These are phyloP conservation scores for Phyllosticta citrichinensis DNA, from an alignment of 2,329 filamentous ascomycete species.

Conservation along the genomic window DNA sequence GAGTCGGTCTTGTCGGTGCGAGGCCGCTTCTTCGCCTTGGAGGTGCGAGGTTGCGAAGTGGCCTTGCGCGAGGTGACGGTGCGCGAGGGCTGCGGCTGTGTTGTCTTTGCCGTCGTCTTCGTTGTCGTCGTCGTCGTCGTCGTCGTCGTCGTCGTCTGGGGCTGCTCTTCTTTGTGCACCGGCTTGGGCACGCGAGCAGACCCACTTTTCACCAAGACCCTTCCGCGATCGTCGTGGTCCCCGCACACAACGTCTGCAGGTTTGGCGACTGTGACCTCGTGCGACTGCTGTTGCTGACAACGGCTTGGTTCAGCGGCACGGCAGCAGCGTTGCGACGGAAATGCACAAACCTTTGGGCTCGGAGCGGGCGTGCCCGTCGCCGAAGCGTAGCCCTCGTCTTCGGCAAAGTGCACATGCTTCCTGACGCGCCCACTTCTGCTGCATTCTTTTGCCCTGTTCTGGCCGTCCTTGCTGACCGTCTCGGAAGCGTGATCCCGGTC, in stretches of 20 bases:
- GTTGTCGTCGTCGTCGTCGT: too few relatives aligned
- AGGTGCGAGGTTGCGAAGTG: neutral
- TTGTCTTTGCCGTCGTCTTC: too few relatives aligned
- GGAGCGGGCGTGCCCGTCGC: neutral
- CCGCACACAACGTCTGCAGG: neutral
- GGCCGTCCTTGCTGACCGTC: neutral
- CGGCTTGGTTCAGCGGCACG: slow-evolving; percentile 3
- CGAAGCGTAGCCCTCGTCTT: slow-evolving; percentile 8
- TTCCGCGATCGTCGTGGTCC: neutral
- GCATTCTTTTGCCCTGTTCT: neutral
- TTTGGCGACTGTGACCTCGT: neutral
- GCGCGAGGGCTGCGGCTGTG: neutral
- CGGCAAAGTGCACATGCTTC: slow-evolving; percentile 9
- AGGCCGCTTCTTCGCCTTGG: neutral
- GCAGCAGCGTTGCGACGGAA: neutral
- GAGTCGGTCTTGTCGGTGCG: neutral
- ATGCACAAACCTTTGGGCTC: slow-evolving; percentile 7
- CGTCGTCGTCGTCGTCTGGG: neutral
- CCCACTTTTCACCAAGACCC: neutral
- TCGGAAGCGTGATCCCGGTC: neutral
- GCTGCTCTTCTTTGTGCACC: neutral
- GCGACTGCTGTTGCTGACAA: slow-evolving; percentile 1
- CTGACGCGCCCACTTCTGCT: neutral
- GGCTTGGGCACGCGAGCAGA: neutral
- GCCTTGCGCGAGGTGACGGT: neutral